Evolutionary conservation across 2,329 filamentous ascomycete species (phyloP), one percentile per base, ranked within the genome.

Genomic region (Phaeosphaeriaceae sp.): DNA sequence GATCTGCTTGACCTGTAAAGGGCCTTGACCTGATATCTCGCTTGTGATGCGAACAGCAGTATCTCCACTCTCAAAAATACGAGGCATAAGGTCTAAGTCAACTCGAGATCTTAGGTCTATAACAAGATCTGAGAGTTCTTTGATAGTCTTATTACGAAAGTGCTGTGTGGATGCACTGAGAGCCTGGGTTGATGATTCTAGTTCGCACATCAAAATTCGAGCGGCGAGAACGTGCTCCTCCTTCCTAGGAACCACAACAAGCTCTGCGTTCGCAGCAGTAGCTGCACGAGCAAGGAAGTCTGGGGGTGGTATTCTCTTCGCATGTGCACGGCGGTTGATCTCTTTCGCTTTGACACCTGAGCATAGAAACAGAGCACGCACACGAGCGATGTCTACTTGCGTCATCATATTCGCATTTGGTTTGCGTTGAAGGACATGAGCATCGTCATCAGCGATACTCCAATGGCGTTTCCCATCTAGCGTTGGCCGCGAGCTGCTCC

Each of bases 341-440:
- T 94, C 90, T 64, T 86, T 86, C 0, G 93, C 92, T 74, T 95
- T 96, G 66, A 97, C 87, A n/a, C 92, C 92, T 0, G 91, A 90
- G 55, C 87, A 89, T 17, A 96, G 79, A 33, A 96, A 83, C 7
- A 95, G 79, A 0, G 90, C 84, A 48, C 86, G 83, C 2, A 92
- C 81, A n/a, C 91, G 86, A 13, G 89, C 88, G 44, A 96, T 82
- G 61, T 97, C 93, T n/a, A 83, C 61, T 82, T 85, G 8, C 81
- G 67, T 67, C 16, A 68, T 57, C n/a, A 55, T 49, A 7, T 61
- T 60, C 3, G 54, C 38, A 16, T 44, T 50, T 7, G 50, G 48
- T 18, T 64, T 71, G 40, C 71, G 72, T 13, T 66, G 64, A 5
- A 69, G 64, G 5, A 63, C 63, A 17, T 76, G 67, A 13, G 76